These are phyloP conservation scores for Talaromyces trachyspermus DNA, from an alignment of 495 filamentous ascomycete genomes.

Conservation along the genomic window DNA sequence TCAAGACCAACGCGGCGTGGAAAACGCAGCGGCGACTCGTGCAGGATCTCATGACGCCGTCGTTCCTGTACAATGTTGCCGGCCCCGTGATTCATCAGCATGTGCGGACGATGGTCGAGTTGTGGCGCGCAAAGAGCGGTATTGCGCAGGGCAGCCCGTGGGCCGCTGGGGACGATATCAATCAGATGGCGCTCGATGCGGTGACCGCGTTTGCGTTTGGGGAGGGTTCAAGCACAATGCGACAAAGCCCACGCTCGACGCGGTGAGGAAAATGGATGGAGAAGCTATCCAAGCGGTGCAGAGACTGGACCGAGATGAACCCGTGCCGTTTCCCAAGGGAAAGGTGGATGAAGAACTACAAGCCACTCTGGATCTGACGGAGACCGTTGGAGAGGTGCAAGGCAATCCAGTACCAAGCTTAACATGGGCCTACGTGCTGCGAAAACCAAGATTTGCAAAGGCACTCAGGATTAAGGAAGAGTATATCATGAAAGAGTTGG, in stretches of 20 bases:
- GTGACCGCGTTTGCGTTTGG: conserved; percentile 21
- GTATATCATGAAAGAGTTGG: conserved; percentile 12
- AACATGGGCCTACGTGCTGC: conserved; percentile 7
- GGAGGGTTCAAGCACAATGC: not conserved
- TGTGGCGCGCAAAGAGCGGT: conserved; percentile 27
- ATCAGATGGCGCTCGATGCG: conserved; percentile 24
- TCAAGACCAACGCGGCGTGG: conserved; percentile 19
- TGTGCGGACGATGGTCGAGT: conserved; percentile 17
- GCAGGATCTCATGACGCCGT: conserved; percentile 31
- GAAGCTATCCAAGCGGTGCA: conserved; percentile 9
- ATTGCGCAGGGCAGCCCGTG: conserved; percentile 27
- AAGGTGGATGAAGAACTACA: not conserved
- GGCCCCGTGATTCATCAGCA: conserved; percentile 23
- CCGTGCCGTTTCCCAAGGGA: conserved; percentile 9
- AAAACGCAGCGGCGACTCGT: conserved; percentile 25
- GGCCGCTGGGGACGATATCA: conserved; percentile 25
- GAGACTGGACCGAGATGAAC: conserved; percentile 13
- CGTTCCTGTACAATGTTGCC: conserved; percentile 27
- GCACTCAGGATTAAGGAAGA: conserved; percentile 10
- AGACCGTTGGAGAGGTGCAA: conserved; percentile 11
- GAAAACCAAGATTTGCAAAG: conserved; percentile 1
- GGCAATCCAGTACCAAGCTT: conserved; percentile 12
- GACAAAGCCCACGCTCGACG: not conserved
- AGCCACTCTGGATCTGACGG: conserved; percentile 3
- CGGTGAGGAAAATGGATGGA: conserved; percentile 3